phyloP scores from a whole-genome alignment of 345 rosid species.

The Gossypium anomalum region DNA sequence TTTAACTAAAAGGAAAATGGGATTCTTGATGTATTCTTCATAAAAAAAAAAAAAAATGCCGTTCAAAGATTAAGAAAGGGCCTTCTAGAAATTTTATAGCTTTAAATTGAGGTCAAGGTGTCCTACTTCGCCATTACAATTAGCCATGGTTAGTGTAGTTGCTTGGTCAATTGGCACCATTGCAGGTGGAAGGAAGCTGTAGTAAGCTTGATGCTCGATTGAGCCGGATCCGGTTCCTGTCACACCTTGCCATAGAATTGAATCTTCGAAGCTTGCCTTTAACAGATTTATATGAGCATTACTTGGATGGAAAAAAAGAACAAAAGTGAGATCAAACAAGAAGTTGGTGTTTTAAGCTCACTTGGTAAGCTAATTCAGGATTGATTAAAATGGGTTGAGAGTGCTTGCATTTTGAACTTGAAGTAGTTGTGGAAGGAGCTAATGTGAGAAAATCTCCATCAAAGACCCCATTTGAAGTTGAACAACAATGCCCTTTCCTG shows the following conservation, averaged over 20 bases:
- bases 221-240: neutral
- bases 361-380: constrained; percentile 21
- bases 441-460: constrained; percentile 44
- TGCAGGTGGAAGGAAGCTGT: constrained; percentile 42
- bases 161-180: constrained; percentile 3
- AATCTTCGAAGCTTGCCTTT: constrained; percentile 31
- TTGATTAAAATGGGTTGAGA: constrained; percentile 21
- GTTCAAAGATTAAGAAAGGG: neutral
- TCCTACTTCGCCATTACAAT: constrained; percentile 31
- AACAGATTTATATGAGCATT: neutral
- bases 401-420: constrained; percentile 26
- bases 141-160: constrained; percentile 1
- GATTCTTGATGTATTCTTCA: neutral
- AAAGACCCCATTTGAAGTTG: constrained; percentile 18
- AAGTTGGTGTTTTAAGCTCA: constrained; percentile 24
- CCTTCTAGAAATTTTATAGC: constrained; percentile 19
- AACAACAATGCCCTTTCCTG: constrained; percentile 31
- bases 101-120: constrained; percentile 49
- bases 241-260: constrained; percentile 15
- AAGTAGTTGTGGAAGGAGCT: constrained; percentile 33
- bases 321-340: neutral
- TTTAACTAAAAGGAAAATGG: neutral
- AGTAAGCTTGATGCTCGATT: constrained; percentile 26
- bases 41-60: neutral
- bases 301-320: neutral